Evolutionary conservation across 345 rosid species (phyloP).

Genomic region (Camelina hispida): DNA sequence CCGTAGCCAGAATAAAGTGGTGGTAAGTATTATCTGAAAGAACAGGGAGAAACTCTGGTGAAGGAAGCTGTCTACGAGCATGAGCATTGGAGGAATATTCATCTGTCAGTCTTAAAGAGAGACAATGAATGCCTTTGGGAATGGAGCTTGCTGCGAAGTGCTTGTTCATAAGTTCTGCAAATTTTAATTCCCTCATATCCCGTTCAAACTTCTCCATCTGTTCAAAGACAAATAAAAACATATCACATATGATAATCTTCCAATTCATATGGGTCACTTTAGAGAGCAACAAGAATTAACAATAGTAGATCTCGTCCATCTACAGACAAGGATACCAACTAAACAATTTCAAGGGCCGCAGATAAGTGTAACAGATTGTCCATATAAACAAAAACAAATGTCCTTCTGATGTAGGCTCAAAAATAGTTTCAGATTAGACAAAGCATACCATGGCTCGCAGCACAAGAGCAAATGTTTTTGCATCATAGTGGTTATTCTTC

Average conservation of each 20-base stretch:
- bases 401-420: background rate
- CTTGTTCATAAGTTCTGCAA: constrained; percentile 96
- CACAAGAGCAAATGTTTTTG: constrained; percentile 77
- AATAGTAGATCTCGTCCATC: constrained; percentile 1
- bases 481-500: constrained; percentile 88
- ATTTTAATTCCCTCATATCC: constrained; percentile 89
- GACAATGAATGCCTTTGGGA: constrained; percentile 98
- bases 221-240: constrained; percentile 21
- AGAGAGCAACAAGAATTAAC: constrained; percentile 10
- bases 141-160: constrained; percentile 99
- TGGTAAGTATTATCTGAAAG: constrained; percentile 88
- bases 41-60: constrained; percentile 97
- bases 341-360: background rate
- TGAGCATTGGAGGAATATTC: constrained; percentile 99
- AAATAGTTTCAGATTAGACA: background rate
- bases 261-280: constrained; percentile 4
- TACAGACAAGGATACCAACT: constrained; percentile 3
- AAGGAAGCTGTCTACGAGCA: constrained; percentile 96
- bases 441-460: constrained; percentile 86
- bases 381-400: background rate
- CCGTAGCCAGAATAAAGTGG: constrained; percentile 89
- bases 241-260: constrained; percentile 22
- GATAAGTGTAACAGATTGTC: background rate
- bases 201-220: constrained; percentile 96
- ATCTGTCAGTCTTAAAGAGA: constrained; percentile 91